Base-by-base conservation (phyloP, 176 grass and related monocot genomes). In the Stipa capillata region DNA sequence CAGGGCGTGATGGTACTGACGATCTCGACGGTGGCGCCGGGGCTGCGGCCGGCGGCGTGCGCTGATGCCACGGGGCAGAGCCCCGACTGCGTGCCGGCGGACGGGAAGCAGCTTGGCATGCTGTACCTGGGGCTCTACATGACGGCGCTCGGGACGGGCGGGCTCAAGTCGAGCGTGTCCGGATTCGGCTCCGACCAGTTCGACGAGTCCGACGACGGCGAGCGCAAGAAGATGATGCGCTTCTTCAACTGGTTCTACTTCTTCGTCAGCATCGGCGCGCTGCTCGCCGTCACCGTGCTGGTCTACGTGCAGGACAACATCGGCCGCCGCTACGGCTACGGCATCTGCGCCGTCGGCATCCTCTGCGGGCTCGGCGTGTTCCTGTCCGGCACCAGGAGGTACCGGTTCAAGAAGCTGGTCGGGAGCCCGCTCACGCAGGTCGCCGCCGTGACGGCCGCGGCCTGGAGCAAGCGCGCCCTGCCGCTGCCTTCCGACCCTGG, bases 221-320 rank as follows among this genome's bases (percentile, higher is more conserved):
- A 97, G 85, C 86, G 89, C 29, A 16, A 57, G 49, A 85, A 85
- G 68, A 97, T 97, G 94, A 79, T 90, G 80, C 85, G 55, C 16
- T 97, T 97, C 85, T 94, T 97, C 81, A 97, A 86, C 82, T 97
- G 94, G 94, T 97, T 97, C 91, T 97, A 92, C 85, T 97, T 97
- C 74, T 97, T 97, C 87, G 89, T 97, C 24, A 90, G 87, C 90
- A 86, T 97, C 85, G 94, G 94, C 60, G 87, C 91, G 27, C 86
- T 94, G 84, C 85, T 97, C 0, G 94, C 94, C 18, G 91, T 90
- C 55, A 97, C 91, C 1, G 94, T 90, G 85, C 81, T 97, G 49
- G 94, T 97, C 29, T 97, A 97, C 73, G 91, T 97, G 16, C 91
- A 97, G 84, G 94, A 94, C 71, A 90, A 97, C 80, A 23, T 94